These are phyloP conservation scores for Nymphaea thermarum DNA, from an alignment of 164 flowering plant genomes.

Conservation along the genomic window DNA sequence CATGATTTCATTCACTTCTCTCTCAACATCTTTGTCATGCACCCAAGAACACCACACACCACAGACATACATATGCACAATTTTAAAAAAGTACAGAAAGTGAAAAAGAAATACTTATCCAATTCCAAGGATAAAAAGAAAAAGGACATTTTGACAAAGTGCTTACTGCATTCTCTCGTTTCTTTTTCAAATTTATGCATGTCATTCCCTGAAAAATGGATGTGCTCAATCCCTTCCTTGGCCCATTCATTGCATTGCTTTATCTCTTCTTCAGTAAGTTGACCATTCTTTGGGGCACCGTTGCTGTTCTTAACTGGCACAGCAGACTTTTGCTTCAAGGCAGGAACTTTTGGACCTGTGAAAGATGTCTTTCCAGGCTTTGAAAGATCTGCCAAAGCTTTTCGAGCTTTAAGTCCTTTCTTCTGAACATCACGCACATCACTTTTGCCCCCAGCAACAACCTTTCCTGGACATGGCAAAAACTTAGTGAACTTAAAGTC, in stretches of 20 bases:
- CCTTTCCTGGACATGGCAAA: conserved; percentile 5
- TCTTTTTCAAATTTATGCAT: conserved; percentile 1
- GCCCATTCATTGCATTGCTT: conserved; percentile 10
- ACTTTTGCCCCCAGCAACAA: conserved; percentile 4
- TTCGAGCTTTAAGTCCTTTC: conserved; percentile 7
- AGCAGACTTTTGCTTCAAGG: conserved; percentile 5
- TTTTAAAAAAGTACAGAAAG: background rate
- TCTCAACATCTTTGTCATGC: background rate
- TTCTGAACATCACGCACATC: conserved; percentile 8
- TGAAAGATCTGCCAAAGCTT: conserved; percentile 11
- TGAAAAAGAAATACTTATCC: background rate
- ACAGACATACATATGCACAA: background rate
- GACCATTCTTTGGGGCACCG: background rate
- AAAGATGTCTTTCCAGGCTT: conserved; percentile 3
- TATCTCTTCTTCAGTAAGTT: conserved; percentile 4
- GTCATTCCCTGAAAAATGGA: conserved; percentile 10
- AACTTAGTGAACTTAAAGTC: too few relatives aligned
- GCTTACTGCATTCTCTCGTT: conserved; percentile 7
- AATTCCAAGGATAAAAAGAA: background rate
- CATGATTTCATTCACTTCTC: background rate
- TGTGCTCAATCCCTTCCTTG: conserved; percentile 10
- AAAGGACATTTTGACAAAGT: background rate
- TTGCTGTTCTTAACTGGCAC: background rate
- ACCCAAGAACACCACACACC: background rate
- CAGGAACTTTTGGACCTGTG: background rate